These are phyloP conservation scores for Boletellus emodensis DNA, from an alignment of 768 basidiomycete species.

Conservation along the genomic window DNA sequence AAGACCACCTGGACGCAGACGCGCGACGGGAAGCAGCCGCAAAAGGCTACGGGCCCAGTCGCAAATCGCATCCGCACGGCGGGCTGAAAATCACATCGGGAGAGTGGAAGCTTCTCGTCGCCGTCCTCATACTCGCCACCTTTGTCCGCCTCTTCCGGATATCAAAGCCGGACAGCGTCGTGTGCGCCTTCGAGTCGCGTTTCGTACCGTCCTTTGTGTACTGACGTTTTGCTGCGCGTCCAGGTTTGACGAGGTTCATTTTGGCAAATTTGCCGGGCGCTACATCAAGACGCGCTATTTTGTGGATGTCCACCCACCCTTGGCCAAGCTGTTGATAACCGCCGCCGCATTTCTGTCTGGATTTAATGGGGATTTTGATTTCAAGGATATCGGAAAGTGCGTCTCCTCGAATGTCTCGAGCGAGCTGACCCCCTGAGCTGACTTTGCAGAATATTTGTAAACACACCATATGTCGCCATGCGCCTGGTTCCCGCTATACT, in stretches of 20 bases:
- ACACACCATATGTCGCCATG: slow-evolving; percentile 96
- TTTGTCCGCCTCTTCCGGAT: slow-evolving; percentile 85
- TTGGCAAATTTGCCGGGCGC: slow-evolving; percentile 92
- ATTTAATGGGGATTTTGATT: slow-evolving; percentile 92
- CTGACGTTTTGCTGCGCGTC: background rate
- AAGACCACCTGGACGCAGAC: slow-evolving; percentile 73
- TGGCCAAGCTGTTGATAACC: slow-evolving; percentile 94
- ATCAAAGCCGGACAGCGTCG: slow-evolving; percentile 84
- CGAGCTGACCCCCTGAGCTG: background rate
- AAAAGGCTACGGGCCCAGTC: slow-evolving; percentile 55
- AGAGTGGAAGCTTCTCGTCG: slow-evolving; percentile 72
- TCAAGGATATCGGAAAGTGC: slow-evolving; percentile 96
- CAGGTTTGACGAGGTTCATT: slow-evolving; percentile 98
- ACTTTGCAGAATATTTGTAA: slow-evolving; percentile 67
- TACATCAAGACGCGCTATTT: slow-evolving; percentile 93
- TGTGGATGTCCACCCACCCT: slow-evolving; percentile 94
- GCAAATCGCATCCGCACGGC: slow-evolving; percentile 47
- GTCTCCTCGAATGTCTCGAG: slow-evolving; percentile 25
- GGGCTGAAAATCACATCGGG: slow-evolving; percentile 62
- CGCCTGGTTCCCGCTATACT: slow-evolving; percentile 89
- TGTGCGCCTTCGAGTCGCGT: slow-evolving; percentile 51
- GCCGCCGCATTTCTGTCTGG: slow-evolving; percentile 83
- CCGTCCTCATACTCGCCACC: slow-evolving; percentile 64
- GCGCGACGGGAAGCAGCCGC: slow-evolving; percentile 64
- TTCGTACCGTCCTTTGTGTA: background rate